phyloP scores from a whole-genome alignment of 2,329 filamentous ascomycete genomes.

The Trichoderma lentiforme region DNA sequence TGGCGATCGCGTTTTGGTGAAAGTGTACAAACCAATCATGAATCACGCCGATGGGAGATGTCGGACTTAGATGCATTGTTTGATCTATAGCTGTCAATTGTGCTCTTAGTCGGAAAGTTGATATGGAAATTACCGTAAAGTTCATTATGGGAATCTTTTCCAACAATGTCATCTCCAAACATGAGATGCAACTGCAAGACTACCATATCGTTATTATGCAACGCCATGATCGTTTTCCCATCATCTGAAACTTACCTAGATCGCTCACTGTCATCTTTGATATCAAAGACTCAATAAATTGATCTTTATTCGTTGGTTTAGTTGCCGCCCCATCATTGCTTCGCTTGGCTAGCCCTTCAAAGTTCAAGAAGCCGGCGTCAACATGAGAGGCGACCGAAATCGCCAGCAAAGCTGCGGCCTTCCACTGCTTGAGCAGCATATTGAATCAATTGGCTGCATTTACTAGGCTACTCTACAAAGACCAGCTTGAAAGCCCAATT shows the following conservation, averaged over 20 bases:
- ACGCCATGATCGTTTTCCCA: background rate
- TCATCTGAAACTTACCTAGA: background rate
- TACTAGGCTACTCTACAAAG: background rate
- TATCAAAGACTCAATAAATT: constrained; percentile 11
- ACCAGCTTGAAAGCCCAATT: background rate
- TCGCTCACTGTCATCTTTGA: constrained; percentile 12
- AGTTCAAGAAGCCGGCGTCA: background rate
- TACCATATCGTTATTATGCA: background rate
- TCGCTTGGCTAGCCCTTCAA: background rate
- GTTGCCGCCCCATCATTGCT: background rate
- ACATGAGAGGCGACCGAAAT: background rate
- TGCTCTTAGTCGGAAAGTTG: fast-evolving
- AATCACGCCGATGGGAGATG: constrained; percentile 9
- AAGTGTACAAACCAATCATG: constrained; percentile 12
- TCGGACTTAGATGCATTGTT: constrained; percentile 17
- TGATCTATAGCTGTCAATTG: background rate
- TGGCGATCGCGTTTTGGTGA: background rate
- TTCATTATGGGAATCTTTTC: constrained; percentile 14
- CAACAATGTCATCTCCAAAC: constrained; percentile 17
- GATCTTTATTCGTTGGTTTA: background rate
- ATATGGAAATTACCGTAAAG: background rate
- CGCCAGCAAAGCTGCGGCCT: background rate
- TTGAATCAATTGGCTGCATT: background rate
- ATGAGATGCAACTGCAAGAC: constrained; percentile 17
- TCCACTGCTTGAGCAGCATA: constrained; percentile 9